phyloP scores from a whole-genome alignment of 371 early-diverging fungal genomes.

The Mucor irregularis region DNA sequence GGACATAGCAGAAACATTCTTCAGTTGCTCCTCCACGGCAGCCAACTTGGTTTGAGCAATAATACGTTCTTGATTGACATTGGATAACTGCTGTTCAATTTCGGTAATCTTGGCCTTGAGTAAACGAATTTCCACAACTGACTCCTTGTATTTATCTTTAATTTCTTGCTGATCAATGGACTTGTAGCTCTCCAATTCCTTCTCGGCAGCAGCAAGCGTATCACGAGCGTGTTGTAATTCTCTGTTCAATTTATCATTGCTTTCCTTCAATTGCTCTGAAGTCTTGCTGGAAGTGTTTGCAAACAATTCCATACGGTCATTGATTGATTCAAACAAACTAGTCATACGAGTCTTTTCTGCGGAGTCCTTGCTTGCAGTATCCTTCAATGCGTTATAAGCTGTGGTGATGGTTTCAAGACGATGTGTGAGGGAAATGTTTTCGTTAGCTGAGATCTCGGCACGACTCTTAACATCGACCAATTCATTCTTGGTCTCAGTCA shows the following conservation, averaged over 20 bases:
- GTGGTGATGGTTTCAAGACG: neutral
- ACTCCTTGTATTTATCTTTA: constrained; percentile 12
- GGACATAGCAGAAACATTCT: neutral
- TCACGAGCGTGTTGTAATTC: constrained; percentile 13
- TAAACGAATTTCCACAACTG: constrained; percentile 2
- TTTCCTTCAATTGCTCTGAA: constrained; percentile 1
- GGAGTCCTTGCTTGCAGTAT: neutral
- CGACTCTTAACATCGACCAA: neutral
- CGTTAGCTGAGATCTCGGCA: neutral
- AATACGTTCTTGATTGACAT: constrained; percentile 14
- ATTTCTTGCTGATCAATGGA: constrained; percentile 5
- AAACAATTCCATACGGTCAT: constrained; percentile 7
- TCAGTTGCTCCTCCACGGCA: constrained; percentile 10
- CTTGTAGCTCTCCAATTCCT: constrained; percentile 12
- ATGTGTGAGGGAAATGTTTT: neutral
- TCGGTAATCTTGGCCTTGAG: constrained; percentile 16
- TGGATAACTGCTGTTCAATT: constrained; percentile 6
- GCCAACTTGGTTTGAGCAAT: constrained; percentile 17
- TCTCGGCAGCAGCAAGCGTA: neutral
- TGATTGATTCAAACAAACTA: constrained; percentile 5
- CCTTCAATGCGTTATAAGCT: constrained; percentile 3
- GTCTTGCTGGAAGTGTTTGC: neutral
- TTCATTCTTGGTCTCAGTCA: neutral
- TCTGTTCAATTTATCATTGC: neutral
- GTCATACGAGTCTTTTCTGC: constrained; percentile 5